Evolutionary conservation across 2,329 filamentous ascomycete species (phyloP), one percentile per base, ranked within the genome.

Genomic region (Curvularia hawaiiensis): DNA sequence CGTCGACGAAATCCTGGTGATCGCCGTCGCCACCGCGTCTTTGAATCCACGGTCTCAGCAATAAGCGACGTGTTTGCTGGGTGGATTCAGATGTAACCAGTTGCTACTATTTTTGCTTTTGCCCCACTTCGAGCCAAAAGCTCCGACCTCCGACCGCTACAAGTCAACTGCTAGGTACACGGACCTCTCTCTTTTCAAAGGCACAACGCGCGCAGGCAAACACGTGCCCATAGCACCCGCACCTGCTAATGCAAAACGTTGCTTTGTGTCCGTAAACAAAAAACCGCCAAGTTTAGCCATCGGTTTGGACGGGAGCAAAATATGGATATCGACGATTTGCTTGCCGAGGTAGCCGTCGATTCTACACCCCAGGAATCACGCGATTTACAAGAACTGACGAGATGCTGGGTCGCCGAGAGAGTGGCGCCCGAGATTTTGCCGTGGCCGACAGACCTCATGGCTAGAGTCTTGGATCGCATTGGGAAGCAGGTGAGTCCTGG

Each of bases 401-500:
- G 94, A 69, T 90, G 89, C 69, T 99, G 94, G 94, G 86, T 97
- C 44, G 91, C 94, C 43, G 96, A 99, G 77, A 87, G 95, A 66
- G 91, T 90, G 55, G 89, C 92, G 44, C 92, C 94, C 2, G 93
- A 97, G 77, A 82, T 99, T n/a, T 81, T 98, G 39, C 85, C 88
- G 78, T 98, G 87, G 78, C 84, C 89, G 4, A 85, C 87, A 38
- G 85, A 85, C 18, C 81, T 98, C 56, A 90, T 99, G 73, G 90
- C 95, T 64, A 87, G 94, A 62, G 85, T 95, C 68, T 90, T 92
- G 78, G 85, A 86, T 59, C 84, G 77, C 54, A 71, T 79, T 33
- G 52, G 71, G 50, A 62, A 59, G 60, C 77, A 78, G 71, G 76
- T 77, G 65, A 52, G 71, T 67, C 9, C 14, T 24, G 2, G 16